Evolutionary conservation across 345 rosid genomes (phyloP).

Genomic region (Sisymbrium altissimum): DNA sequence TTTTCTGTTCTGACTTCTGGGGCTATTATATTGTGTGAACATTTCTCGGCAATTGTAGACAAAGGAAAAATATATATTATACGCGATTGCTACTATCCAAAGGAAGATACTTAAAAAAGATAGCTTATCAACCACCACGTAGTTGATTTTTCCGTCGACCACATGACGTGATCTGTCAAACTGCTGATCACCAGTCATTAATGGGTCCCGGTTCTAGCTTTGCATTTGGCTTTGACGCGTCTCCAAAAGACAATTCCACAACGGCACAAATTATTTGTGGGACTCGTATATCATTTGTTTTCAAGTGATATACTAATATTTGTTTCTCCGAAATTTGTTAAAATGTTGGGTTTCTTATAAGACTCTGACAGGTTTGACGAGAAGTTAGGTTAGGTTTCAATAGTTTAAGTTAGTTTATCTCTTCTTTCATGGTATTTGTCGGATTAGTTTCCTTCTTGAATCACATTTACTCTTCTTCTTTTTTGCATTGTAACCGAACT

Average conservation of each 20-base stretch:
- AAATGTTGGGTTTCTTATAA: conserved; percentile 3
- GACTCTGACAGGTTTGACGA: conserved; percentile 2
- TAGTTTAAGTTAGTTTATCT: background rate
- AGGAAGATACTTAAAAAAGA: background rate
- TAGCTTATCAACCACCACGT: conserved; percentile 38
- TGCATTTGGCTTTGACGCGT: conserved; percentile 26
- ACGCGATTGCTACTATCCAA: conserved; percentile 26
- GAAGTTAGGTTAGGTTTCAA: background rate
- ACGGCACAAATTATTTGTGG: conserved; percentile 8
- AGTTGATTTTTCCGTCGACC: conserved; percentile 24
- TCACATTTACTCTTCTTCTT: background rate
- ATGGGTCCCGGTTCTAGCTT: background rate
- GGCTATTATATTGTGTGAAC: conserved; percentile 14
- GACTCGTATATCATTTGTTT: background rate
- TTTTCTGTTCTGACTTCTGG: conserved; percentile 4
- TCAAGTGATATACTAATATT: background rate
- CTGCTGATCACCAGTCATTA: conserved; percentile 29
- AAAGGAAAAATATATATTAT: background rate
- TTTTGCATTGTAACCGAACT: too few species aligned
- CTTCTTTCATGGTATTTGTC: background rate
- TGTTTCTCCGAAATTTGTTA: conserved; percentile 4
- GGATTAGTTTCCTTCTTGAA: too few species aligned
- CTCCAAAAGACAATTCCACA: conserved; percentile 21
- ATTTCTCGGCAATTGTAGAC: background rate
- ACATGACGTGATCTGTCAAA: conserved; percentile 36